Percentiles rank a stretch among this genome's conserved stretches.
phyloP scores from a whole-genome alignment of 768 basidiomycete genomes.

The Tubosaeta sp. region DNA sequence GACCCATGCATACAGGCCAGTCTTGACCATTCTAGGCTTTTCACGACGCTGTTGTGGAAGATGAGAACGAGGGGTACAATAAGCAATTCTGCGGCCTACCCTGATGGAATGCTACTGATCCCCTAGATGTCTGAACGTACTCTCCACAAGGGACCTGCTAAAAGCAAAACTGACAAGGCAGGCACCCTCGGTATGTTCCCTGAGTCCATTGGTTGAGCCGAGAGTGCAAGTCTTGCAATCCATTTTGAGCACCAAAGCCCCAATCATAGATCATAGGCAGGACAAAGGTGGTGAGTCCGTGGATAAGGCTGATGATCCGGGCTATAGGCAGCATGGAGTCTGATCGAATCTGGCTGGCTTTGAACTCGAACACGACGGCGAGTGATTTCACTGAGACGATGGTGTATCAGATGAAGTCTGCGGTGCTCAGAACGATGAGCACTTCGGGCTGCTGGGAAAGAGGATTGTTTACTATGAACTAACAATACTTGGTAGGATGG shows the following conservation, averaged over 20 bases:
- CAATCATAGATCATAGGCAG: conserved; percentile 24
- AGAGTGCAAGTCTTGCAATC: conserved; percentile 21
- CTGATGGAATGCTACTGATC: conserved; percentile 28
- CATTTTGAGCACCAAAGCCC: conserved; percentile 27
- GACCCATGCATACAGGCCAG: conserved; percentile 32
- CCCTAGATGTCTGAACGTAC: conserved; percentile 13
- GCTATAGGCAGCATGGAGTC: conserved; percentile 14
- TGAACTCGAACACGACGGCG: conserved; percentile 1
- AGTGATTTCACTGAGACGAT: neutral
- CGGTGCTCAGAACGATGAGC: conserved; percentile 13
- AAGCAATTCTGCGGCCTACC: conserved; percentile 1
- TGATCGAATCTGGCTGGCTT: conserved; percentile 15
- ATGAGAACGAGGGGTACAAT: neutral
- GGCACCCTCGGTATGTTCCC: conserved; percentile 9
- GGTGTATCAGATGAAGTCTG: conserved; percentile 1
- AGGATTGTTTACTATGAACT: too few species aligned
- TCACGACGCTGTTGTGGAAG: conserved; percentile 21
- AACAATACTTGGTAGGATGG: too few species aligned
- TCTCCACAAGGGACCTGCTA: neutral
- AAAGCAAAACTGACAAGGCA: conserved; percentile 17
- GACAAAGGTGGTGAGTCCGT: conserved; percentile 13
- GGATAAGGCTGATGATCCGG: conserved; percentile 25
- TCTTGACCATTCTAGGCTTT: conserved; percentile 27
- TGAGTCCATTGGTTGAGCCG: conserved; percentile 3
- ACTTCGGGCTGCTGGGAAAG: conserved; percentile 9